Evolutionary conservation across 352 stramenopile genomes (phyloP).

Genomic region (Phytopythium boreale): DNA sequence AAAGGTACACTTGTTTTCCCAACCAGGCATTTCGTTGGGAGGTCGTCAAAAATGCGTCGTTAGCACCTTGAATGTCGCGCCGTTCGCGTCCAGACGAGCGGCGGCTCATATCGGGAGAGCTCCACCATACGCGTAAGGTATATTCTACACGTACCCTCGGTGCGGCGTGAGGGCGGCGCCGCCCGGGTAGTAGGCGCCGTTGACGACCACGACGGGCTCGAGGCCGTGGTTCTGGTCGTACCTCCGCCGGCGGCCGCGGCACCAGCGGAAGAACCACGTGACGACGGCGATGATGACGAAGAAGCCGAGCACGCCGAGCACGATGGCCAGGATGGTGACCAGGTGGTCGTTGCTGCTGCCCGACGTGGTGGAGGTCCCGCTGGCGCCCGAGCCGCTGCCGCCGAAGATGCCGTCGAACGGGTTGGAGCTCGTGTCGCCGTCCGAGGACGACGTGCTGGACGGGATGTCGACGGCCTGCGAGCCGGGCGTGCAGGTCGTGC

Average conservation of each 20-base stretch:
- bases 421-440: conserved; percentile 12
- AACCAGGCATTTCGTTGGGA: not conserved
- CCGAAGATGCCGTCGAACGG: conserved; percentile 16
- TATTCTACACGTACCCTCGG: conserved; percentile 21
- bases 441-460: conserved; percentile 20
- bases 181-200: conserved; percentile 27
- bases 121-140: not conserved
- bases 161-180: conserved; percentile 24
- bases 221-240: conserved; percentile 21
- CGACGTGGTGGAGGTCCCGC: conserved; percentile 17
- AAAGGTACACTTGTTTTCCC: not conserved
- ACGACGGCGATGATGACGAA: conserved; percentile 34
- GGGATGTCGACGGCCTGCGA: conserved; percentile 27
- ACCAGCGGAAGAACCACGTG: conserved; percentile 23
- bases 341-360: conserved; percentile 21
- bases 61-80: not conserved
- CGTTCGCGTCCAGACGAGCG: too few relatives aligned
- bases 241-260: conserved; percentile 21
- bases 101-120: not conserved
- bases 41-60: not conserved
- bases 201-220: conserved; percentile 28
- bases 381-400: conserved; percentile 9
- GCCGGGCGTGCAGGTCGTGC: conserved; percentile 27
- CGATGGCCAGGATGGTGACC: conserved; percentile 32
- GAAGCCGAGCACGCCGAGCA: conserved; percentile 32